phyloP scores from a whole-genome alignment of 805 yeast species.

The Teunomyces pallodes region DNA sequence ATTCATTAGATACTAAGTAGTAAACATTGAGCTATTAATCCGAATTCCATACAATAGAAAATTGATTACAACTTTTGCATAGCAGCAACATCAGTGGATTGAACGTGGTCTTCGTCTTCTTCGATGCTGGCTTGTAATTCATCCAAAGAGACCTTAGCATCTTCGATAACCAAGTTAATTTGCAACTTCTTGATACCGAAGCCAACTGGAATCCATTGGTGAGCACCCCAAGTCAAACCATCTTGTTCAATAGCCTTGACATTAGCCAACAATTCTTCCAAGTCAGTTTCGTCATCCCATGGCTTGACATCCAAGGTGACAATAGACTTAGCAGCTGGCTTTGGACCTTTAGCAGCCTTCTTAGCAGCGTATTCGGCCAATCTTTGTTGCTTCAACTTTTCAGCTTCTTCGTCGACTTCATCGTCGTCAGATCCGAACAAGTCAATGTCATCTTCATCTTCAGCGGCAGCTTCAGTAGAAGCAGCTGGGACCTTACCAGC shows the following conservation, averaged over 20 bases:
- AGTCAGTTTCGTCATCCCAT: slow-evolving; percentile 99
- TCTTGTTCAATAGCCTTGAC: slow-evolving; percentile 85
- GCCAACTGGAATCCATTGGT: slow-evolving; percentile 94
- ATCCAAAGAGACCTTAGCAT: slow-evolving; percentile 89
- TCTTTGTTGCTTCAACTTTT: slow-evolving; percentile 95
- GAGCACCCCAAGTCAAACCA: slow-evolving; percentile 98
- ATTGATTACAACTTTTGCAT: slow-evolving; percentile 84
- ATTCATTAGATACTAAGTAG: slow-evolving; percentile 8
- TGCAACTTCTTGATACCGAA: slow-evolving; percentile 99
- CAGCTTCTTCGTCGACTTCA: slow-evolving; percentile 95
- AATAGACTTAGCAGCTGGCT: slow-evolving; percentile 97
- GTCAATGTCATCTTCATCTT: slow-evolving; percentile 85
- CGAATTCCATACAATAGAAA: slow-evolving; percentile 22
- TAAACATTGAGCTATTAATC: slow-evolving; percentile 5
- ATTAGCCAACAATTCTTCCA: slow-evolving; percentile 81
- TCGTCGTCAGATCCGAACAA: slow-evolving; percentile 94
- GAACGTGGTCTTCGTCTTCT: slow-evolving; percentile 98
- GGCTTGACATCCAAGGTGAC: slow-evolving; percentile 98
- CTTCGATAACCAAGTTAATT: slow-evolving; percentile 97
- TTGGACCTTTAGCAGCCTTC: slow-evolving; percentile 96
- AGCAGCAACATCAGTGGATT: slow-evolving; percentile 98
- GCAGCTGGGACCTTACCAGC: slow-evolving; percentile 67
- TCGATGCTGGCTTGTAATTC: slow-evolving; percentile 76
- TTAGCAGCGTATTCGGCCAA: slow-evolving; percentile 96
- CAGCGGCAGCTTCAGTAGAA: slow-evolving; percentile 53